Percentiles rank a stretch among this genome's conserved stretches.
phyloP scores from a whole-genome alignment of 2,329 filamentous ascomycete genomes.

The Claviceps spartinae region DNA sequence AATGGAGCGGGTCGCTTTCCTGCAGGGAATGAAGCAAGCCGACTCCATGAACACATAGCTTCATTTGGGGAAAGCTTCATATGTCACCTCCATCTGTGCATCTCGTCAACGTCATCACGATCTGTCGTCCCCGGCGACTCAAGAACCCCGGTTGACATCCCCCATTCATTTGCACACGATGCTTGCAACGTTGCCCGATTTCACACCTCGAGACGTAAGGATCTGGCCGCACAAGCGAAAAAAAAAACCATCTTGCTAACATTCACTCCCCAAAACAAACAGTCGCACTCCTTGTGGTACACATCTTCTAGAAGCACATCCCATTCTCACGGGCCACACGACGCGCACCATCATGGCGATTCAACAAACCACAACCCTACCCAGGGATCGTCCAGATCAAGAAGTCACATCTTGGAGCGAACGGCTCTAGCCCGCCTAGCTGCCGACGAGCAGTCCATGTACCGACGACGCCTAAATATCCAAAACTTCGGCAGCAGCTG shows the following conservation, averaged over 20 bases:
- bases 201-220: slow-evolving; percentile 57
- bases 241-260: neutral
- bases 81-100: neutral
- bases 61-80: neutral
- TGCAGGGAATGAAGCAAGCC: neutral
- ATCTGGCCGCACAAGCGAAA: neutral
- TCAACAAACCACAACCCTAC: slow-evolving; percentile 16
- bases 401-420: slow-evolving; percentile 36
- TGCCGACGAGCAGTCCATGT: slow-evolving; percentile 63
- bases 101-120: neutral
- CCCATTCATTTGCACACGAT: slow-evolving; percentile 22
- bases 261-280: neutral
- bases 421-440: slow-evolving; percentile 55
- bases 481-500: slow-evolving; percentile 78
- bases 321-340: slow-evolving; percentile 20
- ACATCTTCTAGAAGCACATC: slow-evolving; percentile 44
- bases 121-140: neutral
- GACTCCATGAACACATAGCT: neutral
- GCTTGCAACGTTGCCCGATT: slow-evolving; percentile 51
- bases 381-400: slow-evolving; percentile 21
- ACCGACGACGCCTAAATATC: slow-evolving; percentile 66
- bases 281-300: slow-evolving; percentile 67
- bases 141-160: neutral
- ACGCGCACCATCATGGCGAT: slow-evolving; percentile 19
- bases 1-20: too few relatives aligned